Evolutionary conservation across 768 basidiomycete species (phyloP), one percentile per base, ranked within the genome.

Genomic region (Pleurotus cornucopiae): DNA sequence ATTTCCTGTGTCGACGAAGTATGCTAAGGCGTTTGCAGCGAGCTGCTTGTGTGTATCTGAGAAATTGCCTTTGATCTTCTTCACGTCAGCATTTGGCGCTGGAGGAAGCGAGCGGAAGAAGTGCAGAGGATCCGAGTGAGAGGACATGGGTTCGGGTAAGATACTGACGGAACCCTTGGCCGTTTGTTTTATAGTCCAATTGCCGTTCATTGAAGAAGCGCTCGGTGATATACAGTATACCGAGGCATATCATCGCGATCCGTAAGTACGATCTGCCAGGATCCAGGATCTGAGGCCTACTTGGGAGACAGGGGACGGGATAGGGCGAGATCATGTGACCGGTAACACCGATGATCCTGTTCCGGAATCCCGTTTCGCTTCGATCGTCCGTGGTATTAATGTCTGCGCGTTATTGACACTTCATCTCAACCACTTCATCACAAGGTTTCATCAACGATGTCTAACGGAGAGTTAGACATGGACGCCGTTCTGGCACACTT

Each of bases 1-100:
- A 12, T 65, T 65, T 0, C 66, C 70, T 1, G 65, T 67, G 63
- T 71, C 69, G 41, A 75, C 64, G 48, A 79, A 77, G 59, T 70
- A 68, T 7, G 62, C 61, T 49, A 79, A 71, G 11, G 74, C 58
- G 18, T 64, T 64, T 25, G 67, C 59, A 46, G 68, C 66, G 1
- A 67, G 58, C 26, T 67, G 67, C 57, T 78, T 79, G 34, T 71
- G 64, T 6, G 73, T 70, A 21, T 69, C 67, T 6, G 72, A 63
- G 25, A 75, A 64, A 58, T 79, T 81, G 12, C 78, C 78, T 45
- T 62, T 64, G 49, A 79, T 71, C 14, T 63, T 46, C 3, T 69
- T 66, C 25, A 67, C 64, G 25, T 73, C 69, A 16, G 63, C 49
- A 39, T 59, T 26, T 2, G 62, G 46, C 7, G 63, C 61, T 2